Conservation (phyloP, 148 eudicot species). For the Simmondsia chinensis region DNA sequence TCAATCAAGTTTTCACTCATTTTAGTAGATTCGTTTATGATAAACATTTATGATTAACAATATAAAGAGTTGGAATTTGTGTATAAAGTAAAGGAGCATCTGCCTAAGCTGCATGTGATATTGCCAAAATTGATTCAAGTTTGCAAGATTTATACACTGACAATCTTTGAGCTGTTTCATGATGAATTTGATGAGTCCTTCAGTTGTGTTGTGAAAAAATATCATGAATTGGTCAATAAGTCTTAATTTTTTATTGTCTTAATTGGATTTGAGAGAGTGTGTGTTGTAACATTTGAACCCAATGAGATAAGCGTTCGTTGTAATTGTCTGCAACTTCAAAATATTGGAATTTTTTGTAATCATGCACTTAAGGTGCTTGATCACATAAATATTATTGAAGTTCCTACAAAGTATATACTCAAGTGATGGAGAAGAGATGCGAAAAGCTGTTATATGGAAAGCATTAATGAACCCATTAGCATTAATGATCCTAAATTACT, state of each 20-base stretch:
- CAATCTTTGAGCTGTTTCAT: conserved; percentile 20
- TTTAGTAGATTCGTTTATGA: conserved; percentile 18
- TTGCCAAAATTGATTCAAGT: conserved; percentile 13
- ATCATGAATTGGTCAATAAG: conserved; percentile 1
- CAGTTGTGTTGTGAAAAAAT: conserved; percentile 10
- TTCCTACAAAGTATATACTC: conserved; percentile 15
- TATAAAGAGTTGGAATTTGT: conserved; percentile 17
- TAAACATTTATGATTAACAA: too few relatives aligned
- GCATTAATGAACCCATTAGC: too few relatives aligned
- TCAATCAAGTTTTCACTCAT: conserved; percentile 14
- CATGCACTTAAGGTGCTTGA: conserved; percentile 30
- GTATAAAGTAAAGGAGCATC: conserved; percentile 12
- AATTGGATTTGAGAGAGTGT: conserved; percentile 8
- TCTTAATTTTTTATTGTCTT: conserved; percentile 12
- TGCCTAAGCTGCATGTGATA: conserved; percentile 18
- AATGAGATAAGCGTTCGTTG: conserved; percentile 11
- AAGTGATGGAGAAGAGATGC: conserved; percentile 30
- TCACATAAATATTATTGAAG: conserved; percentile 20
- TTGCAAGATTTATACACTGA: conserved; percentile 13
- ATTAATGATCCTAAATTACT: too few relatives aligned
- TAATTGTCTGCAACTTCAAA: conserved; percentile 22
- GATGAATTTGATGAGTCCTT: conserved; percentile 18
- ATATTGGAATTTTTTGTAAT: conserved; percentile 17
- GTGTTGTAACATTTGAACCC: conserved; percentile 4
- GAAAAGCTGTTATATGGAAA: too few relatives aligned